Evolutionary conservation across 257 asterid species (phyloP).

Genomic region (Plantago ovata): DNA sequence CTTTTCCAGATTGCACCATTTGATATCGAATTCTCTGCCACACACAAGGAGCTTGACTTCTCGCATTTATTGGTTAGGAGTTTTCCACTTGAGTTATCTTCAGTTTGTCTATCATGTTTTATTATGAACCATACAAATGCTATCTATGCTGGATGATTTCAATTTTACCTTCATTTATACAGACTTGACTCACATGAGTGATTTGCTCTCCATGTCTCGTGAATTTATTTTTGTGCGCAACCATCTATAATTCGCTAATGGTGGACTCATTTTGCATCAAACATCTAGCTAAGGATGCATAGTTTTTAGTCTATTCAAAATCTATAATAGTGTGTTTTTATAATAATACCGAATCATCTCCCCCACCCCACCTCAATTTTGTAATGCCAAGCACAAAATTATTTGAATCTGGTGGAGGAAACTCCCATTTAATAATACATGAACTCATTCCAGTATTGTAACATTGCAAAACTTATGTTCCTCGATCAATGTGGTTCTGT

Average conservation of each 20-base stretch:
- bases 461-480: no score
- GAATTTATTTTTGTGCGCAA: constrained; percentile 10
- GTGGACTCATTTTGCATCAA: constrained; percentile 7
- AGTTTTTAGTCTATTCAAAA: neutral
- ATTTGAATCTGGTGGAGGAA: no score
- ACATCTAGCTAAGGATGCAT: constrained; percentile 4
- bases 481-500: no score
- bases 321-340: neutral
- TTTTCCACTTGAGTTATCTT: constrained; percentile 19
- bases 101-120: constrained; percentile 15
- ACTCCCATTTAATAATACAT: no score
- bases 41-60: constrained; percentile 99
- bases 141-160: neutral
- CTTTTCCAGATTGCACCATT: constrained; percentile 92
- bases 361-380: no score
- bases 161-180: constrained; percentile 4
- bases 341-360: neutral
- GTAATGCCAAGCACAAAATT: no score
- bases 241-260: constrained; percentile 15
- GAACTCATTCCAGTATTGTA: no score
- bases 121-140: neutral
- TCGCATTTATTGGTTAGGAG: constrained; percentile 88
- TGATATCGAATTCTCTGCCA: constrained; percentile 94
- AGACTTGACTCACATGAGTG: no score
- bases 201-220: neutral